A percentile compares a stretch with the other conserved stretches of the same genome.
These are phyloP conservation scores for Haematococcus lacustris DNA, from an alignment of 139 green algal species.

Conservation along the genomic window DNA sequence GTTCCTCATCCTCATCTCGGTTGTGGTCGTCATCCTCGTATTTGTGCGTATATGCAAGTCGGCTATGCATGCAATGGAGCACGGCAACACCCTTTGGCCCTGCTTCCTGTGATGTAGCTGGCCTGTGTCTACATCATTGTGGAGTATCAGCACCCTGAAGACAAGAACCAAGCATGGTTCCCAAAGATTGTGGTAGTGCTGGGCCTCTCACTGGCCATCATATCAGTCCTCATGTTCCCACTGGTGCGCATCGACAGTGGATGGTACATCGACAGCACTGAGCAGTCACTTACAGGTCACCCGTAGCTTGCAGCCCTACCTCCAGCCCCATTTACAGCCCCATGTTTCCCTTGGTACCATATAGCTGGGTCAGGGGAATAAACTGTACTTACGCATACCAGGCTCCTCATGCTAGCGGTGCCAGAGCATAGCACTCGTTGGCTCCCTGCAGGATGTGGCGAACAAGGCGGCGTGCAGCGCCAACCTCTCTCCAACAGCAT, in stretches of 20 bases:
- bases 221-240: conserved; percentile 88
- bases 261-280: neutral
- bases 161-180: conserved; percentile 82
- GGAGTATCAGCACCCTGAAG: conserved; percentile 89
- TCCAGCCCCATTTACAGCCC: no score
- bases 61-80: neutral
- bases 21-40: conserved; percentile 62
- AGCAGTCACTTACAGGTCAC: neutral
- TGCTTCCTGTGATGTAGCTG: neutral
- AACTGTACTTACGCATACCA: no score
- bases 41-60: conserved; percentile 19
- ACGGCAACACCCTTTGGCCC: neutral
- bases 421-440: no score
- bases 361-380: no score
- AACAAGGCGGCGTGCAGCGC: conserved; percentile 73
- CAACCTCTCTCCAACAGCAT: conserved; percentile 59
- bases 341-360: no score
- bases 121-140: conserved; percentile 80
- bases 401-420: no score
- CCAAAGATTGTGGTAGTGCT: conserved; percentile 89
- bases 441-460: conserved; percentile 79
- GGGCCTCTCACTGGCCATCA: conserved; percentile 77
- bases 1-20: conserved; percentile 71
- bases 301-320: no score
- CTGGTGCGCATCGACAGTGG: conserved; percentile 23